phyloP scores from a whole-genome alignment of 768 basidiomycete species.

The Pleurotus citrinopileatus region DNA sequence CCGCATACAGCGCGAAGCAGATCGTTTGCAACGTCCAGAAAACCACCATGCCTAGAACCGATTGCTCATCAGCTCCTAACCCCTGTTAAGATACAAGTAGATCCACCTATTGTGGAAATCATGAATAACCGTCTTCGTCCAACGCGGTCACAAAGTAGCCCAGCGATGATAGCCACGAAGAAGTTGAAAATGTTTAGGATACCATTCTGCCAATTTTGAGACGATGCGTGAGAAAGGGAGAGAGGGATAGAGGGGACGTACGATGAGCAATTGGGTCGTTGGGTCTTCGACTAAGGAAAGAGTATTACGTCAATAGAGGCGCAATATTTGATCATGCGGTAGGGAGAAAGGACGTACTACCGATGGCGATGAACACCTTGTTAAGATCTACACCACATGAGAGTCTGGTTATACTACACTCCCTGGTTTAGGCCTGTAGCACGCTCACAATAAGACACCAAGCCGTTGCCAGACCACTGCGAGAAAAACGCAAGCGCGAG shows the following conservation, averaged over 20 bases:
- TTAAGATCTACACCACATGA: constrained; percentile 46
- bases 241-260: constrained; percentile 12
- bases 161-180: constrained; percentile 46
- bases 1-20: constrained; percentile 39
- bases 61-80: constrained; percentile 44
- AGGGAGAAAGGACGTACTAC: constrained; percentile 24
- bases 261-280: constrained; percentile 16
- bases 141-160: constrained; percentile 44
- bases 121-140: constrained; percentile 53
- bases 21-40: constrained; percentile 59
- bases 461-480: constrained; percentile 55
- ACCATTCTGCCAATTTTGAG: constrained; percentile 39
- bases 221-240: constrained; percentile 34
- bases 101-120: constrained; percentile 38
- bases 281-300: constrained; percentile 23
- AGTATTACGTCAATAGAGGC: constrained; percentile 1
- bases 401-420: too few species aligned
- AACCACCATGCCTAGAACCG: constrained; percentile 51
- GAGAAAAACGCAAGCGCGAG: constrained; percentile 59
- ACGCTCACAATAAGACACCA: too few species aligned
- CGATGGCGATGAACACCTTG: constrained; percentile 50
- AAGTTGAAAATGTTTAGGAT: constrained; percentile 56
- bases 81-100: constrained; percentile 42
- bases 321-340: neutral
- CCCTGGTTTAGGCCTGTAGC: too few species aligned